Conservation (phyloP, 176 grass and related monocot species). For the Oryza rufipogon region DNA sequence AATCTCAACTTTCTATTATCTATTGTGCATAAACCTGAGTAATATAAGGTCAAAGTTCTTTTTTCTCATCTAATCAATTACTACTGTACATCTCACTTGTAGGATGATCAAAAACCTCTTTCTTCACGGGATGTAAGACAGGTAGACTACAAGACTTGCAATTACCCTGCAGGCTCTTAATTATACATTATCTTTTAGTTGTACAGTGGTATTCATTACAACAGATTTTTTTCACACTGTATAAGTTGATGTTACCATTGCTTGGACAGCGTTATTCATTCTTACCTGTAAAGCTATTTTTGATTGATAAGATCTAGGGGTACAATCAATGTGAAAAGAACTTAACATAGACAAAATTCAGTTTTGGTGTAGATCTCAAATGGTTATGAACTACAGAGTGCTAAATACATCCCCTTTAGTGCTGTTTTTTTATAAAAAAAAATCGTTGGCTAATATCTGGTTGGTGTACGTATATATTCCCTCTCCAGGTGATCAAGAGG, state of each 20-base stretch:
- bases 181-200: conserved; percentile 11
- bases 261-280: background rate
- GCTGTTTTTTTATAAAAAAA: background rate
- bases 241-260: conserved; percentile 6
- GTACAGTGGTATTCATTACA: background rate
- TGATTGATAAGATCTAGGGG: conserved; percentile 1
- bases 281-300: background rate
- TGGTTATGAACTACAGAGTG: conserved; percentile 10
- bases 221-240: background rate
- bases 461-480: conserved; percentile 14
- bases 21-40: background rate
- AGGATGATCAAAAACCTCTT: conserved; percentile 60
- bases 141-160: conserved; percentile 41
- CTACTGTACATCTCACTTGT: conserved; percentile 12
- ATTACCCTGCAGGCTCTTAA: background rate
- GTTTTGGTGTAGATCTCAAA: conserved; percentile 1
- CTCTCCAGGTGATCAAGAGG: conserved; percentile 65
- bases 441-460: background rate
- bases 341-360: background rate
- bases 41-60: background rate
- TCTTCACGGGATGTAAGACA: conserved; percentile 69
- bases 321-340: background rate
- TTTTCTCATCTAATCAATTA: background rate
- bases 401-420: background rate
- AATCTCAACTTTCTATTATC: background rate